These are phyloP conservation scores for Ceratobasidium sp. DNA, from an alignment of 1,284 basidiomycete species.

Conservation along the genomic window DNA sequence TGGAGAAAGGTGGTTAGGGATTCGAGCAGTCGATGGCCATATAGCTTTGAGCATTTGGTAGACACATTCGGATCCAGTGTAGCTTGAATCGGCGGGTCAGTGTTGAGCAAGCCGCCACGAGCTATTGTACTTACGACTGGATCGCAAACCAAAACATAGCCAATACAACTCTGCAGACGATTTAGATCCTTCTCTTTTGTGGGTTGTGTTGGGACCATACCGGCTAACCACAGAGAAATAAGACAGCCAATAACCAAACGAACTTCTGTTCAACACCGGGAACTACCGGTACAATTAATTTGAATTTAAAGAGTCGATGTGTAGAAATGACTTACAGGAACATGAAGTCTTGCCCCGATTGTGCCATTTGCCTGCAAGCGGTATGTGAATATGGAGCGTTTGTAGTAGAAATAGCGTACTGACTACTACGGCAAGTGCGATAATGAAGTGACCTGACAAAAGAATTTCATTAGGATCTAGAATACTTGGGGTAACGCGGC, in stretches of 20 bases:
- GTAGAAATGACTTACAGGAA: slow-evolving; percentile 49
- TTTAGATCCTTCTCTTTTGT: no score
- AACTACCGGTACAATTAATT: slow-evolving; percentile 52
- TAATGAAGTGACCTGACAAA: slow-evolving; percentile 35
- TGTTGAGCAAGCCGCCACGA: not conserved
- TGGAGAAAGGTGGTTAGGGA: slow-evolving; percentile 69
- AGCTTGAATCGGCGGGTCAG: slow-evolving; percentile 41
- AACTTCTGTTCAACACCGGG: slow-evolving; percentile 74
- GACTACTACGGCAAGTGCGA: slow-evolving; percentile 42
- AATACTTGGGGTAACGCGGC: not conserved
- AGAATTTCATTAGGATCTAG: not conserved
- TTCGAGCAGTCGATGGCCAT: slow-evolving; percentile 70
- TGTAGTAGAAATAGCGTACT: not conserved
- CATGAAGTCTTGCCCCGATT: slow-evolving; percentile 71
- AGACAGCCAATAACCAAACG: slow-evolving; percentile 77
- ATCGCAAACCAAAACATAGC: slow-evolving; percentile 43
- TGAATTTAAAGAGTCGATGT: not conserved
- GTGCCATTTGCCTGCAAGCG: slow-evolving; percentile 66
- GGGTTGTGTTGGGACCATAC: slow-evolving; percentile 46
- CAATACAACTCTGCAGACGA: slow-evolving; percentile 30
- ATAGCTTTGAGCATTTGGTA: slow-evolving; percentile 75
- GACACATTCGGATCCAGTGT: slow-evolving; percentile 41
- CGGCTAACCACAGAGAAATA: slow-evolving; percentile 77
- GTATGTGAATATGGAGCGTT: slow-evolving; percentile 49
- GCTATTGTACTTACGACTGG: slow-evolving; percentile 25